Conservation (phyloP, 129 eudicot species). For the Chrysanthemum seticuspe region DNA sequence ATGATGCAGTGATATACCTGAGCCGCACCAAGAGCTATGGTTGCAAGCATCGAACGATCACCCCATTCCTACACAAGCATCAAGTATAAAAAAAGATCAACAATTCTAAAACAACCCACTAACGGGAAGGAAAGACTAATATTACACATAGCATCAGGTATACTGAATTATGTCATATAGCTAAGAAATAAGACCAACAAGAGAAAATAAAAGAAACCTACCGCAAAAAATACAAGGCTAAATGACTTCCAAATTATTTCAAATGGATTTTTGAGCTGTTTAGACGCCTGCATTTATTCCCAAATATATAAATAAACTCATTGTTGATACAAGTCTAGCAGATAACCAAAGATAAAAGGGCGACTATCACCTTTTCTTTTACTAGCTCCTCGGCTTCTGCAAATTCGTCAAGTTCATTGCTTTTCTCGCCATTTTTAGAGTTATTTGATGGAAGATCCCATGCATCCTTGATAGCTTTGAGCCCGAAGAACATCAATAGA, state of each 20-base stretch:
- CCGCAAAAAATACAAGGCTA: slow-evolving; percentile 94
- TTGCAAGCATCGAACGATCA: slow-evolving; percentile 99
- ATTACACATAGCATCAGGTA: not conserved
- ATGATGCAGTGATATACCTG: slow-evolving; percentile 55
- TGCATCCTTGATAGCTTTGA: slow-evolving; percentile 92
- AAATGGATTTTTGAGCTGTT: slow-evolving; percentile 74
- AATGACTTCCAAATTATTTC: slow-evolving; percentile 95
- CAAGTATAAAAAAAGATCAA: not conserved
- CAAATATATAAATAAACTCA: slow-evolving; percentile 12
- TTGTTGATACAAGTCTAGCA: not conserved
- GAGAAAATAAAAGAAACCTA: slow-evolving; percentile 36
- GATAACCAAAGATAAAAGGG: not conserved
- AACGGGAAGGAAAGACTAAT: not conserved
- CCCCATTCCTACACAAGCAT: slow-evolving; percentile 82
- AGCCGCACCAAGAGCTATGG: slow-evolving; percentile 98
- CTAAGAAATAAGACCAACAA: not conserved
- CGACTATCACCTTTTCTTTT: slow-evolving; percentile 68
- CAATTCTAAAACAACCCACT: not conserved
- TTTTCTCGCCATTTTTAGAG: slow-evolving; percentile 47
- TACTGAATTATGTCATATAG: not conserved
- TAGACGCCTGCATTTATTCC: slow-evolving; percentile 53
- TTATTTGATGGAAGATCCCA: slow-evolving; percentile 83
- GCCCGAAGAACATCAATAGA: slow-evolving; percentile 89
- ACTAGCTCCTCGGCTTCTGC: slow-evolving; percentile 97
- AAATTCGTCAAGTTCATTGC: slow-evolving; percentile 75